Evolutionary conservation across 2,329 filamentous ascomycete species (phyloP).

Genomic region (Fusarium agapanthi): DNA sequence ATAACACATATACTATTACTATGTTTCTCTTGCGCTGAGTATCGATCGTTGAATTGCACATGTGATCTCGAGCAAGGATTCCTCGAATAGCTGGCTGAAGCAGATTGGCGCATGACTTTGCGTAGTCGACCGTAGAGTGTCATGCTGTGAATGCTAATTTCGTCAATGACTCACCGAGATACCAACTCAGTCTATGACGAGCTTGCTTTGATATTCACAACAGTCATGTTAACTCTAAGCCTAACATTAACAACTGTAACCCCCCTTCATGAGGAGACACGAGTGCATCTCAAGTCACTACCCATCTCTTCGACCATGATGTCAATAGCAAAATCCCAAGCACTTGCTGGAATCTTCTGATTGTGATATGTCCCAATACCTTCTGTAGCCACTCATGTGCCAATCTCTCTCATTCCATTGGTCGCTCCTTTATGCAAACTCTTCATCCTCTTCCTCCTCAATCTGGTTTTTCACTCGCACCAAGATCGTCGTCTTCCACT

Average conservation of each 20-base stretch:
- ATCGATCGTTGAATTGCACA: neutral
- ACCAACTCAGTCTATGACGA: neutral
- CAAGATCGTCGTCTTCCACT: constrained; percentile 93
- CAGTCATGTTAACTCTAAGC: constrained; percentile 20
- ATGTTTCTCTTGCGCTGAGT: neutral
- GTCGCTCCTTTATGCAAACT: constrained; percentile 49
- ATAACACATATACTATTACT: too few species aligned
- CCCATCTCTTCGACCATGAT: constrained; percentile 13
- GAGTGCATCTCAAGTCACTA: neutral
- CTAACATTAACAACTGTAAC: neutral
- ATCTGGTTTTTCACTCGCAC: constrained; percentile 86
- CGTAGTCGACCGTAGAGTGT: neutral
- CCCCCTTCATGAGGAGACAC: constrained; percentile 3
- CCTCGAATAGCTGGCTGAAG: neutral
- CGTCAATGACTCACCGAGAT: neutral
- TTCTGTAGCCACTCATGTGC: neutral
- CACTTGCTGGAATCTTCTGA: constrained; percentile 8
- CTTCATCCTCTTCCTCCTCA: constrained; percentile 62
- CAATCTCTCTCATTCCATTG: neutral
- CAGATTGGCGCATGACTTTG: neutral
- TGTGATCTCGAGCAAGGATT: neutral
- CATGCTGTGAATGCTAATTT: neutral
- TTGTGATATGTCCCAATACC: constrained; percentile 32
- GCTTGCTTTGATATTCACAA: constrained; percentile 8
- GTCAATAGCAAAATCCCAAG: constrained; percentile 7